Percentiles rank a stretch among this genome's conserved stretches.
Evolutionary conservation across 345 rosid genomes (phyloP).

Genomic region (Populus pruinosa): DNA sequence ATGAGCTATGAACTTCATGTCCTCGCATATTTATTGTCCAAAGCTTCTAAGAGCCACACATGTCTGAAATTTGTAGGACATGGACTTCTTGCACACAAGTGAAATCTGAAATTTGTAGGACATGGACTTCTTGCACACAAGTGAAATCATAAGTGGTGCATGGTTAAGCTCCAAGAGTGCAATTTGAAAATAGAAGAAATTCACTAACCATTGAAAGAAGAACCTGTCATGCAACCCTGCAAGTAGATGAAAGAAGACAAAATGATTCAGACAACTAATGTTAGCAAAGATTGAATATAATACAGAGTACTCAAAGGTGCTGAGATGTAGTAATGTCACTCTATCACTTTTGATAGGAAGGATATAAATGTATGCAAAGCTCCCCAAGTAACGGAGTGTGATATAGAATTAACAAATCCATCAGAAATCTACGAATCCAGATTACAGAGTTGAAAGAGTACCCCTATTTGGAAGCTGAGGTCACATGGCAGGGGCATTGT

Average conservation of each 20-base stretch:
- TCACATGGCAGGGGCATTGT: neutral
- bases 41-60: no score
- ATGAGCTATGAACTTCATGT: no score
- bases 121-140: neutral
- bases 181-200: neutral
- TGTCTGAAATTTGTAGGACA: no score
- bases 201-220: slow-evolving; percentile 9
- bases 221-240: slow-evolving; percentile 1
- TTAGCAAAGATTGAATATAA: neutral
- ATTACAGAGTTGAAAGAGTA: neutral
- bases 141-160: neutral
- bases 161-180: neutral
- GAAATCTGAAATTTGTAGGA: neutral
- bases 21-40: no score
- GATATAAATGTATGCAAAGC: neutral
- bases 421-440: neutral
- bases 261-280: neutral
- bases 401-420: no score
- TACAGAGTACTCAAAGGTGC: neutral
- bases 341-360: neutral
- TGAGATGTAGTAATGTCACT: neutral
- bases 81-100: neutral
- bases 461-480: neutral
- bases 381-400: neutral
- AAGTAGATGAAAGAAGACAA: neutral